A percentile compares a stretch with the other conserved stretches of the same genome.
Evolutionary conservation across 1,284 basidiomycete species (phyloP).

Genomic region (Tilletia setariae): DNA sequence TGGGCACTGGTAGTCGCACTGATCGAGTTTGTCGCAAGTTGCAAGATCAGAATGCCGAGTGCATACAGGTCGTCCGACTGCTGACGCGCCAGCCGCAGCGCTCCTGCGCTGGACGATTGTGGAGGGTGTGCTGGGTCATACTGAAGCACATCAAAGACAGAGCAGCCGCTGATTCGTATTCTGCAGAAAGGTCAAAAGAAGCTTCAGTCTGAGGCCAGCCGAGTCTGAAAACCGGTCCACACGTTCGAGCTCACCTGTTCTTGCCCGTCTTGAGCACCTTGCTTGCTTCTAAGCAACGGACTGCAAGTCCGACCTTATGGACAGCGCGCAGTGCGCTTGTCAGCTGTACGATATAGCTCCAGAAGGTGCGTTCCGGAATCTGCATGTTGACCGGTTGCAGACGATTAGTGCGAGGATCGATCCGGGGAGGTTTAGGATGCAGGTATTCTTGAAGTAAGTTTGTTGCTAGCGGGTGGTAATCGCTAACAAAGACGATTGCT

Average conservation of each 20-base stretch:
- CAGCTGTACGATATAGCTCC: constrained; percentile 91
- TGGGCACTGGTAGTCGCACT: constrained; percentile 65
- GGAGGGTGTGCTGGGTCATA: constrained; percentile 33
- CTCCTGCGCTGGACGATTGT: background rate
- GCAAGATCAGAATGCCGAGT: constrained; percentile 79
- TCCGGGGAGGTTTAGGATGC: constrained; percentile 55
- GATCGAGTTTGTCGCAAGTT: constrained; percentile 70
- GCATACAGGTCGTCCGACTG: constrained; percentile 81
- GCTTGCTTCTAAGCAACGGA: constrained; percentile 77
- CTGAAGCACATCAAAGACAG: constrained; percentile 49
- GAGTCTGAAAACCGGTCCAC: no score
- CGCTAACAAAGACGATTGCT: constrained; percentile 83
- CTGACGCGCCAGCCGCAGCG: constrained; percentile 28
- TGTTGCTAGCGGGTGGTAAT: constrained; percentile 79
- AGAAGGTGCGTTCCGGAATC: constrained; percentile 78
- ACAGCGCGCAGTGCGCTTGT: constrained; percentile 79
- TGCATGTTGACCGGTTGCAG: constrained; percentile 48
- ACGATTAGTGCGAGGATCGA: constrained; percentile 50
- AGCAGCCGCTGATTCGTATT: constrained; percentile 43
- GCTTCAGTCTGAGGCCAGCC: background rate
- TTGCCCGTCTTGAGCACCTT: constrained; percentile 85
- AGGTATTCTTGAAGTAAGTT: constrained; percentile 73
- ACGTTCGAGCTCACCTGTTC: constrained; percentile 79
- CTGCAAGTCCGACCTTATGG: constrained; percentile 77
- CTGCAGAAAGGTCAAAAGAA: constrained; percentile 18